These are phyloP conservation scores for Phytophthora colocasiae DNA, from an alignment of 352 stramenopile genomes.

Conservation along the genomic window DNA sequence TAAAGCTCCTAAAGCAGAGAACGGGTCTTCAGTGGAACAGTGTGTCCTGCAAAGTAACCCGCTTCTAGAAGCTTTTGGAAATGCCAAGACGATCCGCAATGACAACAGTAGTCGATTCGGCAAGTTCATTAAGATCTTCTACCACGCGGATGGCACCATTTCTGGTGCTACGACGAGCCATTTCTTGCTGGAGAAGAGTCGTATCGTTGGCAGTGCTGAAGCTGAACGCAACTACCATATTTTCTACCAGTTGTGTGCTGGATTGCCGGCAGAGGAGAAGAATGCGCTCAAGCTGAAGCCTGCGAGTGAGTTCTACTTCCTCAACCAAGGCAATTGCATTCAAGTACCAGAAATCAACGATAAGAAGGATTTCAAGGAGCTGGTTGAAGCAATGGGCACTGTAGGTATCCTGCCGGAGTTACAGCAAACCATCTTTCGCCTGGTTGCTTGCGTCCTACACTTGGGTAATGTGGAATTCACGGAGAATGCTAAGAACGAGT, in stretches of 20 bases:
- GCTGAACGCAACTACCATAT: slow-evolving; percentile 99
- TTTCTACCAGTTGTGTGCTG: slow-evolving; percentile 97
- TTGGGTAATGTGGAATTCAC: slow-evolving; percentile 96
- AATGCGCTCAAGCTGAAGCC: slow-evolving; percentile 84
- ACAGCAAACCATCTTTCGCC: slow-evolving; percentile 94
- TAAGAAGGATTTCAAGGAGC: slow-evolving; percentile 94
- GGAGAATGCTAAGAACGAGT: slow-evolving; percentile 88
- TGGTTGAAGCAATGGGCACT: slow-evolving; percentile 93
- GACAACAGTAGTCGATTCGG: slow-evolving; percentile 97
- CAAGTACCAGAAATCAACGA: slow-evolving; percentile 94
- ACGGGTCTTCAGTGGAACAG: slow-evolving; percentile 83
- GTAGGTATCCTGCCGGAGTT: slow-evolving; percentile 91
- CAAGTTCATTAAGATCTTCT: slow-evolving; percentile 97
- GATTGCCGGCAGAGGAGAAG: slow-evolving; percentile 73
- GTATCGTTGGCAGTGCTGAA: slow-evolving; percentile 93
- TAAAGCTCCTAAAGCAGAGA: slow-evolving; percentile 73
- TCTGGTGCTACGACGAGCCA: slow-evolving; percentile 95
- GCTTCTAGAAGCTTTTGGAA: slow-evolving; percentile 93
- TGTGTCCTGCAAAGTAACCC: slow-evolving; percentile 94
- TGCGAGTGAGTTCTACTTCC: slow-evolving; percentile 92
- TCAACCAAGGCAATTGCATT: slow-evolving; percentile 95
- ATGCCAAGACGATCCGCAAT: slow-evolving; percentile 95
- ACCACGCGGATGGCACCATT: slow-evolving; percentile 91
- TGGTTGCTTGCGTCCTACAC: slow-evolving; percentile 97
- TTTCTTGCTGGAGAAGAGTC: slow-evolving; percentile 98